phyloP scores from a whole-genome alignment of 1,284 basidiomycete species.

The Pyrrhoderma lamaoense region DNA sequence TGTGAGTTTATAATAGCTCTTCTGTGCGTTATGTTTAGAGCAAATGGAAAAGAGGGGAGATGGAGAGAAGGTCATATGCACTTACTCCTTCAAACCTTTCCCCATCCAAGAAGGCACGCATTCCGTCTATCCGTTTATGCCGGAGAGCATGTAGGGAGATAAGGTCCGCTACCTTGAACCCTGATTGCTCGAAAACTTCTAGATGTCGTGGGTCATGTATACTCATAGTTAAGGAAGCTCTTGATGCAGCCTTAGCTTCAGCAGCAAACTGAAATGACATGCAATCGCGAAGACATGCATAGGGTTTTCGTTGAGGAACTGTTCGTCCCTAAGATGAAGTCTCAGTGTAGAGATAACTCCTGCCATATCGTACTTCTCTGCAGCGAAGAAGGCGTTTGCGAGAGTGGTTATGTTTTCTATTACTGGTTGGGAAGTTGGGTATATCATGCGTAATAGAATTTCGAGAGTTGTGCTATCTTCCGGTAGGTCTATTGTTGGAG shows the following conservation, averaged over 20 bases:
- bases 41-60: background rate
- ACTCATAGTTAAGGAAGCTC: constrained; percentile 8
- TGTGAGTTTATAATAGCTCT: too few relatives aligned
- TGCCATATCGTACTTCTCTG: constrained; percentile 18
- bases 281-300: constrained; percentile 16
- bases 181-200: constrained; percentile 12
- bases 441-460: constrained; percentile 14
- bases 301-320: constrained; percentile 10
- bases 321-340: constrained; percentile 17
- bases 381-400: constrained; percentile 11
- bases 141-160: constrained; percentile 13
- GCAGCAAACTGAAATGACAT: constrained; percentile 14
- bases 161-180: constrained; percentile 14
- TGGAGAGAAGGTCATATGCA: background rate
- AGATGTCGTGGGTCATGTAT: constrained; percentile 13
- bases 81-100: constrained; percentile 15
- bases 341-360: constrained; percentile 15
- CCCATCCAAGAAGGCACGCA: constrained; percentile 15
- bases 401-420: constrained; percentile 14
- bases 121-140: constrained; percentile 13
- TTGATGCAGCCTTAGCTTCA: constrained; percentile 15
- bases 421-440: constrained; percentile 13
- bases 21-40: too few relatives aligned
- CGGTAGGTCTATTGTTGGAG: constrained; percentile 15
- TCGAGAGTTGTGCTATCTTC: constrained; percentile 15